Conservation (phyloP, 768 basidiomycete species). For the Mycena belliarum region DNA sequence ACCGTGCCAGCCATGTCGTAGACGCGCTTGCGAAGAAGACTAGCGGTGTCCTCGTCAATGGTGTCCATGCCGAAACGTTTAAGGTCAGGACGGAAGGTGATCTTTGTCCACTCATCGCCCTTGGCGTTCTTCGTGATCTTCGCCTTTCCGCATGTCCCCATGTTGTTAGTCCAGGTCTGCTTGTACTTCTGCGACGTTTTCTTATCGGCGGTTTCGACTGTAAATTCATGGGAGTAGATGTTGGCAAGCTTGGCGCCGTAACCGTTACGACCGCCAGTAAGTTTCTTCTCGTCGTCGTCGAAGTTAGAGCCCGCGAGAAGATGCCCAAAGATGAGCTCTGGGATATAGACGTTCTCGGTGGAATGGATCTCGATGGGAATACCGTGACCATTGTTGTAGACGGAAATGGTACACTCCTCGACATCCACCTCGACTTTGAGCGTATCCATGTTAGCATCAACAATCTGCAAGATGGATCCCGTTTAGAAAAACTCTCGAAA, state of each 20-base stretch:
- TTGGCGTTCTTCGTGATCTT: constrained; percentile 92
- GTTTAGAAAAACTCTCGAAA: too few relatives aligned
- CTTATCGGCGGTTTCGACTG: constrained; percentile 93
- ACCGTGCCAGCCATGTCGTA: constrained; percentile 98
- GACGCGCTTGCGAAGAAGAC: constrained; percentile 89
- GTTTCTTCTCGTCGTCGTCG: constrained; percentile 97
- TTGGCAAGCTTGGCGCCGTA: constrained; percentile 98
- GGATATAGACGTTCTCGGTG: constrained; percentile 92
- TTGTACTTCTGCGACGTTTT: constrained; percentile 86
- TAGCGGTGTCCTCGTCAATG: constrained; percentile 90
- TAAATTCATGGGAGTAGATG: constrained; percentile 96
- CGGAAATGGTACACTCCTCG: constrained; percentile 83
- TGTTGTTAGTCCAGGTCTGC: constrained; percentile 93
- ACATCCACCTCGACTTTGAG: constrained; percentile 87
- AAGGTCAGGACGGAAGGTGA: constrained; percentile 93
- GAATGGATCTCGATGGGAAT: constrained; percentile 97
- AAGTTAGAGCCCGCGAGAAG: constrained; percentile 95
- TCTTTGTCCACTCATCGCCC: constrained; percentile 88
- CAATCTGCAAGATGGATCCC: constrained; percentile 66
- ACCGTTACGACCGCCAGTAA: constrained; percentile 97
- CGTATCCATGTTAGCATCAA: constrained; percentile 88
- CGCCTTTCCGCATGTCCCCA: constrained; percentile 82
- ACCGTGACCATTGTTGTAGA: constrained; percentile 93
- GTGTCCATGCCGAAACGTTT: constrained; percentile 86
- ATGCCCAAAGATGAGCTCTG: constrained; percentile 96